Percentiles rank a stretch among this genome's conserved stretches.
Evolutionary conservation across 495 filamentous ascomycete species (phyloP).

Genomic region (Collariella sp.): DNA sequence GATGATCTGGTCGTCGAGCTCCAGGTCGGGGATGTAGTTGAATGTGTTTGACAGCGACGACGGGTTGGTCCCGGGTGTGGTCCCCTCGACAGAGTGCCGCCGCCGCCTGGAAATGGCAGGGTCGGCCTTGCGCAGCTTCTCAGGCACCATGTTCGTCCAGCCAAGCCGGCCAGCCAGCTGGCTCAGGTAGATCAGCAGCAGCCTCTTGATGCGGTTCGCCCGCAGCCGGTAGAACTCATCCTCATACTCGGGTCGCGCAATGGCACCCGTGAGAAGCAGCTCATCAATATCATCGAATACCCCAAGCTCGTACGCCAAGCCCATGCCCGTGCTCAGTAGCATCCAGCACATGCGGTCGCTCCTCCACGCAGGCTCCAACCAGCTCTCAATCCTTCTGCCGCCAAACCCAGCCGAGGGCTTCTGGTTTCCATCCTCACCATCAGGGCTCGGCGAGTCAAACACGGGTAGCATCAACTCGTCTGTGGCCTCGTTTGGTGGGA

Average conservation of each 20-base stretch:
- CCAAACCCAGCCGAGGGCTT: constrained; percentile 44
- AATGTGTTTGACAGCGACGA: constrained; percentile 45
- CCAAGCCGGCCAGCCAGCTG: constrained; percentile 88
- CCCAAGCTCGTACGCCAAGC: constrained; percentile 85
- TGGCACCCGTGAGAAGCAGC: constrained; percentile 42
- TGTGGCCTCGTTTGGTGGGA: constrained; percentile 77
- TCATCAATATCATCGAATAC: constrained; percentile 83
- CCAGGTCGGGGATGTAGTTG: constrained; percentile 50
- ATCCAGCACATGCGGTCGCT: constrained; percentile 99
- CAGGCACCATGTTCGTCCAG: constrained; percentile 87
- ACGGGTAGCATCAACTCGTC: constrained; percentile 49
- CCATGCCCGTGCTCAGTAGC: constrained; percentile 82
- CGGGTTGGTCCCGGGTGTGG: constrained; percentile 46
- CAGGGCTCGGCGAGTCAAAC: constrained; percentile 38
- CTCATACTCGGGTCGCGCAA: constrained; percentile 50
- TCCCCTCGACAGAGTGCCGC: constrained; percentile 40
- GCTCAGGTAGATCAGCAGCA: constrained; percentile 81
- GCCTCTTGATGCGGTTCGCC: constrained; percentile 70
- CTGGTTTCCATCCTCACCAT: constrained; percentile 39
- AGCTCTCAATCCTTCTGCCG: constrained; percentile 75
- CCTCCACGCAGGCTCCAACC: constrained; percentile 93
- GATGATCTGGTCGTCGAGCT: constrained; percentile 67
- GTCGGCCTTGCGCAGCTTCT: constrained; percentile 45
- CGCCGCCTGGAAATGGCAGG: constrained; percentile 37
- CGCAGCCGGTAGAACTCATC: constrained; percentile 68